These are phyloP conservation scores for Phylloporus rhodoxanthus DNA, from an alignment of 768 basidiomycete species.

Conservation along the genomic window DNA sequence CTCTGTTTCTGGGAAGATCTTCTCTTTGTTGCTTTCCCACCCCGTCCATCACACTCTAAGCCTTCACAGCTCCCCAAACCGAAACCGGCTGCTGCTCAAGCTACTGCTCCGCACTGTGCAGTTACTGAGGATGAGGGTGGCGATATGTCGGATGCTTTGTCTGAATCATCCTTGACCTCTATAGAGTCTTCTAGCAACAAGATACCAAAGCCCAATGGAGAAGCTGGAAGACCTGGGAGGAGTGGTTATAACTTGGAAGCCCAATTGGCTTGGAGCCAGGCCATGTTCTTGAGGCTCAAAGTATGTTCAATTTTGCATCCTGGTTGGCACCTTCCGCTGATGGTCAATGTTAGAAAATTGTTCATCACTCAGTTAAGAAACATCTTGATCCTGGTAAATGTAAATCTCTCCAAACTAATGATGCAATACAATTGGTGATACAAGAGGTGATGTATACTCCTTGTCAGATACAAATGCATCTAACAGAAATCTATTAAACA, in stretches of 20 bases:
- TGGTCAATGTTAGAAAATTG: background rate
- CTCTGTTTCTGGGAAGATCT: background rate
- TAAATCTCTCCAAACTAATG: background rate
- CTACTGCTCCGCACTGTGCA: too few species aligned
- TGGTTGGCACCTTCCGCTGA: background rate
- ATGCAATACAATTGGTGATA: background rate
- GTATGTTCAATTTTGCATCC: background rate
- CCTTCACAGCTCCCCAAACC: too few species aligned
- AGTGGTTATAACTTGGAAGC: constrained; percentile 7
- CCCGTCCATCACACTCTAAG: too few species aligned
- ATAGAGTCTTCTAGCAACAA: background rate
- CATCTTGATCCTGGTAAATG: constrained; percentile 1
- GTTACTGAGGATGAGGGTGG: background rate
- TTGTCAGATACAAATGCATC: background rate
- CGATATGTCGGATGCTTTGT: background rate
- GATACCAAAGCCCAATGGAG: constrained; percentile 7
- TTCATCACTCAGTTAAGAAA: constrained; percentile 1
- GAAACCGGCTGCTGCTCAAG: too few species aligned
- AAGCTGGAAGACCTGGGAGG: constrained; percentile 2
- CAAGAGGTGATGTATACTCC: background rate
- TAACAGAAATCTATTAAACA: background rate
- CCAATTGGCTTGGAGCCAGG: background rate
- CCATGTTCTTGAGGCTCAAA: background rate
- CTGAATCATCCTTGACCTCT: background rate
- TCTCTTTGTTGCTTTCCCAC: background rate